These are phyloP conservation scores for Favolaschia claudopus DNA, from an alignment of 768 basidiomycete genomes.

Conservation along the genomic window DNA sequence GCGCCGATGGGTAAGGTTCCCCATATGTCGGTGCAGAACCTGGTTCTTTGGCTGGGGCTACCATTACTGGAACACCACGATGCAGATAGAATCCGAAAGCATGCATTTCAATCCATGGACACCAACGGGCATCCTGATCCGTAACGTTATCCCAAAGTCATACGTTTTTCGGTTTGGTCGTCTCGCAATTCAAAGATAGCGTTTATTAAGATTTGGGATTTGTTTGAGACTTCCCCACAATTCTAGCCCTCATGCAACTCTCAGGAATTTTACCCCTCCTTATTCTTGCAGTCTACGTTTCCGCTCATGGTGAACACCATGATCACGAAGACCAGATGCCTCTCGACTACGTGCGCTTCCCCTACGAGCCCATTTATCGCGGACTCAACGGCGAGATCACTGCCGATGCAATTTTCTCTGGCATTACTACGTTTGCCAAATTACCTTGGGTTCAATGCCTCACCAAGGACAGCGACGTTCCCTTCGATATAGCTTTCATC, in stretches of 20 bases:
- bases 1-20: not conserved
- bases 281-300: constrained; percentile 33
- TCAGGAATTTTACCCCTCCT: constrained; percentile 32
- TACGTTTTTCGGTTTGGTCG: not conserved
- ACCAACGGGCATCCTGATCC: constrained; percentile 15
- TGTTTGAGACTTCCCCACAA: not conserved
- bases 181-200: constrained; percentile 4
- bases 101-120: not conserved
- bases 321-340: constrained; percentile 64
- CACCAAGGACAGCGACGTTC: constrained; percentile 59
- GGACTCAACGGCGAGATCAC: constrained; percentile 68
- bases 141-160: constrained; percentile 21
- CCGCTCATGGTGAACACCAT: constrained; percentile 48
- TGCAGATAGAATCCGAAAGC: constrained; percentile 3
- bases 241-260: constrained; percentile 30
- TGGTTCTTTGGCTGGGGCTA: constrained; percentile 8
- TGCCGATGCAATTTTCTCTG: constrained; percentile 82
- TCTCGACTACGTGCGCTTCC: constrained; percentile 71
- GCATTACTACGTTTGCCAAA: constrained; percentile 86
- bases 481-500: constrained; percentile 84
- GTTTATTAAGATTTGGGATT: not conserved
- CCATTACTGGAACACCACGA: constrained; percentile 8
- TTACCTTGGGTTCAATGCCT: constrained; percentile 88
- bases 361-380: constrained; percentile 66
- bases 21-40: constrained; percentile 13